Conservation (phyloP, 805 yeast genomes). For the Limtongozyma cylindracea region DNA sequence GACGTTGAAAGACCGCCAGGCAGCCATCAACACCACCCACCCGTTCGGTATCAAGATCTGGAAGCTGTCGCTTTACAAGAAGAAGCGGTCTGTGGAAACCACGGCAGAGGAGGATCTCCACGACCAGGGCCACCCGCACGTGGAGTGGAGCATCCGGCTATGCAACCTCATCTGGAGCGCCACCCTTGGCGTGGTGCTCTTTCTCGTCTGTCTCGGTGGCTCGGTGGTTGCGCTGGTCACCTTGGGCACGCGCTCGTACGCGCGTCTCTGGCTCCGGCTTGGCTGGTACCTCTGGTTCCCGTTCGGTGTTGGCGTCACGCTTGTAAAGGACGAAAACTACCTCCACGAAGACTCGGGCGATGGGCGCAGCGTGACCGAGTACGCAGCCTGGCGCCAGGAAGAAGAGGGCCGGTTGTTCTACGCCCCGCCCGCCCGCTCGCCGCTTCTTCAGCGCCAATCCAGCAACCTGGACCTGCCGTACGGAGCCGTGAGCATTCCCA, state of each 20-base stretch:
- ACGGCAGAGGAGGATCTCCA: conserved; percentile 90
- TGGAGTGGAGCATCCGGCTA: conserved; percentile 33
- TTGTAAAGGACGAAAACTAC: conserved; percentile 59
- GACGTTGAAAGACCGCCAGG: conserved; percentile 79
- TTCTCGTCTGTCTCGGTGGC: conserved; percentile 22
- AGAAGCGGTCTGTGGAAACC: conserved; percentile 70
- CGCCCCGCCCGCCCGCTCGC: conserved; percentile 30
- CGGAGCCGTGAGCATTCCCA: conserved; percentile 12
- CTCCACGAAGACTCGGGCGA: conserved; percentile 70
- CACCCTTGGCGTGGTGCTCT: conserved; percentile 44
- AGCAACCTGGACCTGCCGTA: conserved; percentile 2
- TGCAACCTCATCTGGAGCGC: conserved; percentile 54
- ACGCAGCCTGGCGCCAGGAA: conserved; percentile 64
- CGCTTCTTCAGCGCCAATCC: too few relatives aligned
- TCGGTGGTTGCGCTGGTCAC: conserved; percentile 18
- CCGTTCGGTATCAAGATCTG: conserved; percentile 97
- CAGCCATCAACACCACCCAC: conserved; percentile 88
- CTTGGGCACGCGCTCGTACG: conserved; percentile 30
- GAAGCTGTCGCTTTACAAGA: conserved; percentile 95
- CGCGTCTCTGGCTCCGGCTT: conserved; percentile 27
- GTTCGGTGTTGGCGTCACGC: conserved; percentile 71
- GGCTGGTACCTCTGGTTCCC: conserved; percentile 63
- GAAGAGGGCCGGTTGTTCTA: conserved; percentile 63
- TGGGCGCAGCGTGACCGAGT: conserved; percentile 68
- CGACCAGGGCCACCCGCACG: conserved; percentile 22